A percentile compares a stretch with the other conserved stretches of the same genome.
These are phyloP conservation scores for Colletotrichum siamense DNA, from an alignment of 2,329 filamentous ascomycete species.

Conservation along the genomic window DNA sequence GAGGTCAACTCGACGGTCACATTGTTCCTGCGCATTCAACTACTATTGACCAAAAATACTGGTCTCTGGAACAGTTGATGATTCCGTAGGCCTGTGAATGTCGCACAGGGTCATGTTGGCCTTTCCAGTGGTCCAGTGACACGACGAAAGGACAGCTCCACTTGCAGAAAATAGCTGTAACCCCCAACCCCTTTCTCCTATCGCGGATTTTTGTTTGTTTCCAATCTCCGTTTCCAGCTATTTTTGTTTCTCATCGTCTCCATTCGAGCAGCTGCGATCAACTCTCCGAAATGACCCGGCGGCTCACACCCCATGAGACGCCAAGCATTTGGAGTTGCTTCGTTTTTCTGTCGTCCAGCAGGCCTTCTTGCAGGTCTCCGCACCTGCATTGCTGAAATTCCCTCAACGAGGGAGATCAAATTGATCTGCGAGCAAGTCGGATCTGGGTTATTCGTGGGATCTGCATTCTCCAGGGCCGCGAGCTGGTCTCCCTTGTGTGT, in stretches of 20 bases:
- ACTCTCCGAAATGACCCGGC: background rate
- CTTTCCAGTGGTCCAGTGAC: background rate
- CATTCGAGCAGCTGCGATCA: background rate
- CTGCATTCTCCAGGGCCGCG: background rate
- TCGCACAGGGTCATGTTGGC: background rate
- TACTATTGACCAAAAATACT: background rate
- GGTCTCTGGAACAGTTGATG: background rate
- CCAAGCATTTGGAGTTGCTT: background rate
- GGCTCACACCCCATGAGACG: slow-evolving; percentile 9
- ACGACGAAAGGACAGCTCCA: background rate
- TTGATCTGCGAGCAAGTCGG: background rate
- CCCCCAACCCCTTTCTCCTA: background rate
- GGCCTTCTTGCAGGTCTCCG: background rate
- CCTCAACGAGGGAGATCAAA: background rate
- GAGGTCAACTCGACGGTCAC: background rate
- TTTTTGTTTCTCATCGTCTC: background rate
- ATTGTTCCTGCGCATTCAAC: background rate
- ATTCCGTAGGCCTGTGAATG: background rate
- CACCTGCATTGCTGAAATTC: background rate
- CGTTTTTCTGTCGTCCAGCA: background rate
- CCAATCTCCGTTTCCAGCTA: background rate
- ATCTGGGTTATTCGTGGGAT: background rate
- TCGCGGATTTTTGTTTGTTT: background rate
- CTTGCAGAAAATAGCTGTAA: slow-evolving; percentile 3
- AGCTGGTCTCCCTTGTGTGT: background rate